phyloP scores from a whole-genome alignment of 2,329 filamentous ascomycete genomes.

The Rhynchosporium agropyri region DNA sequence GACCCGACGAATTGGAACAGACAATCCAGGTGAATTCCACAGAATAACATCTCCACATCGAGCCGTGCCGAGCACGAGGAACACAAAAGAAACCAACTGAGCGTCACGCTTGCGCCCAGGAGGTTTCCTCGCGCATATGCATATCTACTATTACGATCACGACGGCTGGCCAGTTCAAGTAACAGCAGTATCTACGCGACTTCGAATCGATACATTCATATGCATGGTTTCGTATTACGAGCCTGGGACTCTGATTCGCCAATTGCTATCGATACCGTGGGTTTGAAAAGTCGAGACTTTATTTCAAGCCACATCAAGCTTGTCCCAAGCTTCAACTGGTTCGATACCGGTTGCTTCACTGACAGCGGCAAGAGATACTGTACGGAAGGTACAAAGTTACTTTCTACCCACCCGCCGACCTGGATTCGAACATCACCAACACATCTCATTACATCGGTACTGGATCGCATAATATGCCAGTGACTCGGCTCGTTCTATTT shows the following conservation, averaged over 20 bases:
- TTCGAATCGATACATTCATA: neutral
- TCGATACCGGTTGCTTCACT: neutral
- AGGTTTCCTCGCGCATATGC: neutral
- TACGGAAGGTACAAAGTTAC: neutral
- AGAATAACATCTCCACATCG: neutral
- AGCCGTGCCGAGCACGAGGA: neutral
- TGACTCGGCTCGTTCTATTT: neutral
- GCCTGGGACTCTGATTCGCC: too few relatives aligned
- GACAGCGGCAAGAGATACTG: neutral
- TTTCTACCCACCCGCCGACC: neutral
- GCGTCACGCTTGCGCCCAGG: conserved; percentile 1
- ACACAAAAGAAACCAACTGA: neutral
- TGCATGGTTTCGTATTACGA: too few relatives aligned
- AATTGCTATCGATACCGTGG: neutral
- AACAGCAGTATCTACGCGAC: too few relatives aligned
- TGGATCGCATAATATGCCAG: neutral
- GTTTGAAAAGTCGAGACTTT: neutral
- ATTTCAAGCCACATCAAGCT: too few relatives aligned
- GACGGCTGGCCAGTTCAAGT: too few relatives aligned
- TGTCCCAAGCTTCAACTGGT: neutral
- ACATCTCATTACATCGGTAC: too few relatives aligned
- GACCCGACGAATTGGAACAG: neutral
- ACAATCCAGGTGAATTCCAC: neutral
- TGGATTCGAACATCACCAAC: neutral
- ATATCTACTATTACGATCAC: neutral